Conservation (phyloP, 164 flowering plant species). For the Nymphaea thermarum region DNA sequence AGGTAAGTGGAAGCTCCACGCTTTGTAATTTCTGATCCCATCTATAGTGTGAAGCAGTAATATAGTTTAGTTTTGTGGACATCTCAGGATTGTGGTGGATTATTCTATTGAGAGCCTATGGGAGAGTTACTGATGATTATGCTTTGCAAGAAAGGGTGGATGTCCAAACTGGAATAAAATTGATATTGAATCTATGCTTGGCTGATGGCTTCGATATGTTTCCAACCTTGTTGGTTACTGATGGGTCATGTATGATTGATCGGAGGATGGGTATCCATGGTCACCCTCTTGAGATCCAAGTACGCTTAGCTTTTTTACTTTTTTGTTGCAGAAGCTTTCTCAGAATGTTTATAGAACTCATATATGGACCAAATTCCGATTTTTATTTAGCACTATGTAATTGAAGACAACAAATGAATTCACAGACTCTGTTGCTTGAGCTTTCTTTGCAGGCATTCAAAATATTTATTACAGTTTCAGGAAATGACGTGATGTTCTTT, state of each 20-base stretch:
- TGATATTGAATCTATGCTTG: constrained; percentile 66
- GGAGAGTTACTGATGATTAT: constrained; percentile 79
- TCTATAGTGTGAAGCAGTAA: not conserved
- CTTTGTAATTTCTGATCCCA: not conserved
- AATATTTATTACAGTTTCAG: no score
- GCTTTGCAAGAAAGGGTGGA: constrained; percentile 85
- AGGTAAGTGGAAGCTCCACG: constrained; percentile 24
- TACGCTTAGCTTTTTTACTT: constrained; percentile 9
- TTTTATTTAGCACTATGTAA: no score
- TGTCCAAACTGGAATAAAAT: constrained; percentile 78
- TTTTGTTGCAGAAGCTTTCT: no score
- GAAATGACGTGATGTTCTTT: no score
- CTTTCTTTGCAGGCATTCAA: no score
- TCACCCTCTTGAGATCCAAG: constrained; percentile 94
- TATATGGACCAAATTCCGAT: no score
- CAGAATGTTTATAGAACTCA: not conserved
- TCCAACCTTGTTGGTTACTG: constrained; percentile 80
- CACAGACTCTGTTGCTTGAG: no score
- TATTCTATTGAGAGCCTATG: constrained; percentile 86
- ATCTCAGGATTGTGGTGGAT: constrained; percentile 90
- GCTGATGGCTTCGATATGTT: constrained; percentile 96
- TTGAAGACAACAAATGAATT: no score
- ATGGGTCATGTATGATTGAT: constrained; percentile 97
- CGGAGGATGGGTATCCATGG: constrained; percentile 95
- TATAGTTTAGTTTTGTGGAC: not conserved